phyloP scores from a whole-genome alignment of 1,139 yeast genomes.

The Lodderomyces jiufengensis region DNA sequence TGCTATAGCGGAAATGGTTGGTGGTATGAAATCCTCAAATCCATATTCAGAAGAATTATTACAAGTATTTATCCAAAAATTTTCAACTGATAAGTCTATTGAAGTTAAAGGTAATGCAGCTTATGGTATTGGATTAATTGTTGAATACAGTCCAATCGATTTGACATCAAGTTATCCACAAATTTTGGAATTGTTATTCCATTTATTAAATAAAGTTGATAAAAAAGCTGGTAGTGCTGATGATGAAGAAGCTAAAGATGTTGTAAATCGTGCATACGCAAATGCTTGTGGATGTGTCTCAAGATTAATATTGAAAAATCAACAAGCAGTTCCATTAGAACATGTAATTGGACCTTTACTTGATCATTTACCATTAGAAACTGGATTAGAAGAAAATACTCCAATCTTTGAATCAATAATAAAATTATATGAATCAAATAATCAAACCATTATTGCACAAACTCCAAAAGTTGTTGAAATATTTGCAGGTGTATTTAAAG shows the following conservation, averaged over 20 bases:
- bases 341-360: conserved; percentile 78
- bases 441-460: conserved; percentile 51
- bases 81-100: conserved; percentile 72
- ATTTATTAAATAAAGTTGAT: conserved; percentile 75
- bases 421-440: conserved; percentile 63
- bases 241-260: conserved; percentile 79
- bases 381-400: conserved; percentile 88
- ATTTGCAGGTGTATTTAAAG: conserved; percentile 67
- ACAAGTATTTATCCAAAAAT: conserved; percentile 62
- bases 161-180: conserved; percentile 62
- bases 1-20: conserved; percentile 83
- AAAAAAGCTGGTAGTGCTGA: conserved; percentile 55
- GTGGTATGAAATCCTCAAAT: conserved; percentile 66
- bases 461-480: conserved; percentile 66
- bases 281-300: conserved; percentile 98
- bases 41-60: conserved; percentile 69
- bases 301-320: conserved; percentile 77
- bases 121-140: conserved; percentile 85
- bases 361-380: conserved; percentile 77
- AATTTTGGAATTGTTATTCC: conserved; percentile 73
- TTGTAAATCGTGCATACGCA: conserved; percentile 80
- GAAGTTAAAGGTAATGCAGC: conserved; percentile 97
- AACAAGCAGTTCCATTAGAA: conserved; percentile 69
- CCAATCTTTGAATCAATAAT: conserved; percentile 82
- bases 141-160: conserved; percentile 57